A percentile compares a stretch with the other conserved stretches of the same genome.
Conservation (phyloP, 2,329 filamentous ascomycete genomes). For the Curvularia sp. region DNA sequence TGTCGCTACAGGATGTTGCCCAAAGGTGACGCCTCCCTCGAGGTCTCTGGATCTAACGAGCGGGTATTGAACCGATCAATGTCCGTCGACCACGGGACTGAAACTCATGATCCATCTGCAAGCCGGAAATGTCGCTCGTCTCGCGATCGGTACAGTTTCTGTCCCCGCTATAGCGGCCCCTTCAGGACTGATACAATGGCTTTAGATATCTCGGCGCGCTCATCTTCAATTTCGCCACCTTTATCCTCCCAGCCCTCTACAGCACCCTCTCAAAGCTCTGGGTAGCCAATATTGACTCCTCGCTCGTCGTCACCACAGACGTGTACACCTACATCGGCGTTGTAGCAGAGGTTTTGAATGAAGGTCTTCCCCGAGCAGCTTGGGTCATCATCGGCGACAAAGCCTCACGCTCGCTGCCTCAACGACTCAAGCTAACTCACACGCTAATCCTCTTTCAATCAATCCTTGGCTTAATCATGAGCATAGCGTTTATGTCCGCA, state of each 20-base stretch:
- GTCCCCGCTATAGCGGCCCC: background rate
- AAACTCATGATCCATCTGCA: background rate
- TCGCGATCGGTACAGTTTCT: background rate
- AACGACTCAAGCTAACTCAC: slow-evolving; percentile 66
- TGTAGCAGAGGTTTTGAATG: slow-evolving; percentile 72
- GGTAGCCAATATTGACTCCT: slow-evolving; percentile 71
- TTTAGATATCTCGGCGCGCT: slow-evolving; percentile 62
- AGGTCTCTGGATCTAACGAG: slow-evolving; percentile 3
- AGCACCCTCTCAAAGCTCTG: slow-evolving; percentile 72
- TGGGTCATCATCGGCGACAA: slow-evolving; percentile 74
- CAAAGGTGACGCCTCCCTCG: background rate
- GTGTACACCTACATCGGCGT: slow-evolving; percentile 73
- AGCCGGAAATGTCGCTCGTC: background rate
- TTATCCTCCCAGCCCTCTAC: slow-evolving; percentile 72
- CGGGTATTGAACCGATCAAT: background rate
- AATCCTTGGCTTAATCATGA: slow-evolving; percentile 65
- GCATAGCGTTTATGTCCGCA: slow-evolving; percentile 63
- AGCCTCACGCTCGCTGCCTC: slow-evolving; percentile 57
- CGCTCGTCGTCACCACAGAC: slow-evolving; percentile 68
- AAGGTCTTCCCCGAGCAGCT: slow-evolving; percentile 71
- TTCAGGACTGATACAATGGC: slow-evolving; percentile 1
- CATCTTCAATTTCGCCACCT: slow-evolving; percentile 67
- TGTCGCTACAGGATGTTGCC: slow-evolving; percentile 2
- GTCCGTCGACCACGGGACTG: background rate
- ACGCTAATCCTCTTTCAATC: slow-evolving; percentile 65